These are phyloP conservation scores for Phytophthora pisi DNA, from an alignment of 352 stramenopile species.

Conservation along the genomic window DNA sequence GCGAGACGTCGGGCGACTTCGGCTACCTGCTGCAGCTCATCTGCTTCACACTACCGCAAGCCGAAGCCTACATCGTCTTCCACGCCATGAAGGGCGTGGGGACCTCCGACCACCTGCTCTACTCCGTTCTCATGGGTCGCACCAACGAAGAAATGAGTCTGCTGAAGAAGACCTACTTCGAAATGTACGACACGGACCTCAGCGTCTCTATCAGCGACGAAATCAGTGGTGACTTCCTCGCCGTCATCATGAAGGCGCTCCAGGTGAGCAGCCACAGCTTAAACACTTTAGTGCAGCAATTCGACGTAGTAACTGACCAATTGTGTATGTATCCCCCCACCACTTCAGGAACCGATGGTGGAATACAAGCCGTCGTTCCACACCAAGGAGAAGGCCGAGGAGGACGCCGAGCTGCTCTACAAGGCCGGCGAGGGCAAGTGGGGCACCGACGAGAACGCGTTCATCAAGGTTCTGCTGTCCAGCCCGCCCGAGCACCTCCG, in stretches of 20 bases:
- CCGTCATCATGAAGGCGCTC: constrained; percentile 57
- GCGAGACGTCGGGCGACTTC: constrained; percentile 68
- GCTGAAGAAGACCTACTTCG: constrained; percentile 61
- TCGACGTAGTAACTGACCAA: constrained; percentile 8
- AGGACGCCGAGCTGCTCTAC: constrained; percentile 70
- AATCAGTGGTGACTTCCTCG: constrained; percentile 53
- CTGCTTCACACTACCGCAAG: constrained; percentile 55
- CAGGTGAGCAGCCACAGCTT: constrained; percentile 26
- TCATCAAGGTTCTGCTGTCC: constrained; percentile 66
- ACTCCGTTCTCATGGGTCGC: constrained; percentile 60
- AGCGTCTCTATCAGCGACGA: constrained; percentile 51
- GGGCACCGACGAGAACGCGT: constrained; percentile 72
- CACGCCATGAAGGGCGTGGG: constrained; percentile 61
- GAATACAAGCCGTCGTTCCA: constrained; percentile 59
- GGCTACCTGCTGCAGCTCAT: constrained; percentile 67
- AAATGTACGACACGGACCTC: constrained; percentile 62
- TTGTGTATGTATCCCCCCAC: background rate
- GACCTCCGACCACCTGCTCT: constrained; percentile 67
- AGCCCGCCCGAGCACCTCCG: constrained; percentile 67
- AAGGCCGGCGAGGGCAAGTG: constrained; percentile 81
- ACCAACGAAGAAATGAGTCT: constrained; percentile 58
- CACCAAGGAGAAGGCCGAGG: constrained; percentile 65
- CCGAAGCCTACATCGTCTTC: constrained; percentile 67
- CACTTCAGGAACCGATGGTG: constrained; percentile 37
- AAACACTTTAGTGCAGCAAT: background rate